Percentiles rank a stretch among this genome's conserved stretches.
Conservation (phyloP, 2,329 filamentous ascomycete genomes). For the Aureobasidium uvarum region DNA sequence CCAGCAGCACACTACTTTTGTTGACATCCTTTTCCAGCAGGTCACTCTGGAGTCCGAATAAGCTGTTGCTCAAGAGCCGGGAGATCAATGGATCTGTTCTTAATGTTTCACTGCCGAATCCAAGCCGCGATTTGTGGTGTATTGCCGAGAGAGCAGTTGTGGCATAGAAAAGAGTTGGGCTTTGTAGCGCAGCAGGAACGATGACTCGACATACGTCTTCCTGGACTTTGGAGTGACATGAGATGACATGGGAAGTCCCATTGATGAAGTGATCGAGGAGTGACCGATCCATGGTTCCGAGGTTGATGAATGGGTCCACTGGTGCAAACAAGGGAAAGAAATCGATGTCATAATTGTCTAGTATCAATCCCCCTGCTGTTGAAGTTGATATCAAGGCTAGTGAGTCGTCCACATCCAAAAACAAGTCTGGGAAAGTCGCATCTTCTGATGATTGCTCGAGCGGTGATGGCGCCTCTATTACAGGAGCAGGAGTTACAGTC, state of each 20-base stretch:
- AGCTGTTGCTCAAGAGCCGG: conserved; percentile 22
- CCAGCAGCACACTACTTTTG: conserved; percentile 22
- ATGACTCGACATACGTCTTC: conserved; percentile 26
- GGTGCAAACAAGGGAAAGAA: conserved; percentile 7
- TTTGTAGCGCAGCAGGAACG: conserved; percentile 24
- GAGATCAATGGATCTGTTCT: conserved; percentile 19
- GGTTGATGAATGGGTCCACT: conserved; percentile 20
- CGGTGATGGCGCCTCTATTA: background rate
- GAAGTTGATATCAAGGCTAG: background rate
- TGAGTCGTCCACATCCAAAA: background rate
- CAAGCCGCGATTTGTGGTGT: conserved; percentile 22
- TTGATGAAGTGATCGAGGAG: conserved; percentile 26
- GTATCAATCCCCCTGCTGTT: background rate
- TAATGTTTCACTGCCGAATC: background rate
- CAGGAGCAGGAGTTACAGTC: background rate
- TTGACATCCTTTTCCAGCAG: conserved; percentile 21
- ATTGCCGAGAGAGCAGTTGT: conserved; percentile 26
- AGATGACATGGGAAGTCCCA: conserved; percentile 24
- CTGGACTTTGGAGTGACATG: conserved; percentile 25
- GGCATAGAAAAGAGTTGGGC: conserved; percentile 24
- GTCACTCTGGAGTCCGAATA: conserved; percentile 15
- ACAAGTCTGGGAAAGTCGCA: background rate
- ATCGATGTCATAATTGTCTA: background rate
- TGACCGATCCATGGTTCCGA: conserved; percentile 16
- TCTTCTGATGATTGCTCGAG: background rate